phyloP scores from a whole-genome alignment of 495 filamentous ascomycete genomes.

The Oidiodendron maius region DNA sequence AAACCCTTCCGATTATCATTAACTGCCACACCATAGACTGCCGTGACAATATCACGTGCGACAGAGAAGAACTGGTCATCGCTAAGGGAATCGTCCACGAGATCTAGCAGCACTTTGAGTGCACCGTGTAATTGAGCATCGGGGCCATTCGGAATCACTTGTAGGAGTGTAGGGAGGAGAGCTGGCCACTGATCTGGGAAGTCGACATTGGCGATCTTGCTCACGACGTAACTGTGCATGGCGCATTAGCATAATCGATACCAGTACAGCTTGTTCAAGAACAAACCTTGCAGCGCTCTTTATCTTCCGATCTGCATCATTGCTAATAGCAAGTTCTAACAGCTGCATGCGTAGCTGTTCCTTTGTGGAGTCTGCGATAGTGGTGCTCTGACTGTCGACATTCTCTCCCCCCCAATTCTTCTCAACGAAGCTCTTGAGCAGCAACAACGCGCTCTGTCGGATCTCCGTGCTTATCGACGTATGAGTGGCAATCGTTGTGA shows the following conservation, averaged over 20 bases:
- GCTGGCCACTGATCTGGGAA: conserved; percentile 92
- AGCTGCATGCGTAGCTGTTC: conserved; percentile 61
- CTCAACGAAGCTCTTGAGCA: conserved; percentile 76
- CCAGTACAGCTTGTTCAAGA: no score
- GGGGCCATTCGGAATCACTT: conserved; percentile 63
- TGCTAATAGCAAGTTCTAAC: conserved; percentile 70
- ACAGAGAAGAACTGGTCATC: conserved; percentile 91
- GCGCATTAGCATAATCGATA: conserved; percentile 12
- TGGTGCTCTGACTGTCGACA: conserved; percentile 54
- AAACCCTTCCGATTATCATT: conserved; percentile 66
- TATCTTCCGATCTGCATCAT: conserved; percentile 74
- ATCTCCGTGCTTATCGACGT: conserved; percentile 60
- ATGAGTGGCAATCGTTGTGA: conserved; percentile 74
- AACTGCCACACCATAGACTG: conserved; percentile 74
- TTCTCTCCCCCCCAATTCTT: conserved; percentile 61
- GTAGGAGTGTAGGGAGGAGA: conserved; percentile 73
- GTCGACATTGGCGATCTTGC: conserved; percentile 90
- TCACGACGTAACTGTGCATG: conserved; percentile 70
- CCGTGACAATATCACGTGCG: conserved; percentile 74
- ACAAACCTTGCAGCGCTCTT: conserved; percentile 67
- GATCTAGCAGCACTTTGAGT: conserved; percentile 76
- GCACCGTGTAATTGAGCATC: conserved; percentile 82
- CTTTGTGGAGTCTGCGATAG: conserved; percentile 62
- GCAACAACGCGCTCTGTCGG: conserved; percentile 75
- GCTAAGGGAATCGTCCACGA: conserved; percentile 87